These are phyloP conservation scores for Diaporthe nobilis DNA, from an alignment of 2,329 filamentous ascomycete genomes.

Conservation along the genomic window DNA sequence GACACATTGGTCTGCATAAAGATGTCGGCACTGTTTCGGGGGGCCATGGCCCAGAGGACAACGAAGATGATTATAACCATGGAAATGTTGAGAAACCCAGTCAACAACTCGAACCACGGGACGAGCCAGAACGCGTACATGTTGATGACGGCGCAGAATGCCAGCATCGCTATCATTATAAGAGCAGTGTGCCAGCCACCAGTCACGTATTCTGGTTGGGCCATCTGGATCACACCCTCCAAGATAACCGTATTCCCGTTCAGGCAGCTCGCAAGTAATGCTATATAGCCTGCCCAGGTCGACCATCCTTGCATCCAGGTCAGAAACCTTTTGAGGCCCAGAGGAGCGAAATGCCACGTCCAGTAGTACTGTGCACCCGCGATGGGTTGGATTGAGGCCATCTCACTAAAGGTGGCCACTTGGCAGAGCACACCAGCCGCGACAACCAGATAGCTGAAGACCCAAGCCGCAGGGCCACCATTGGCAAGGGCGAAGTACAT, in stretches of 20 bases:
- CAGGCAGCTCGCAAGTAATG: slow-evolving; percentile 51
- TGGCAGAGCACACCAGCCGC: slow-evolving; percentile 50
- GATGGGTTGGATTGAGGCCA: slow-evolving; percentile 56
- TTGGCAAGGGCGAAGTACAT: slow-evolving; percentile 49
- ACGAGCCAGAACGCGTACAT: slow-evolving; percentile 55
- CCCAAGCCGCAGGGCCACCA: slow-evolving; percentile 50
- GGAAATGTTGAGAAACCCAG: slow-evolving; percentile 49
- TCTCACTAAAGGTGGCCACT: slow-evolving; percentile 54
- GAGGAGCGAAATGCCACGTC: slow-evolving; percentile 48
- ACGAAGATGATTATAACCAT: slow-evolving; percentile 37
- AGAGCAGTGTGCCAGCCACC: slow-evolving; percentile 54
- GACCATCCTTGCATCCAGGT: slow-evolving; percentile 52
- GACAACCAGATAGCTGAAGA: slow-evolving; percentile 51
- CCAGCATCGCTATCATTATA: slow-evolving; percentile 52
- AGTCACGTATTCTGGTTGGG: slow-evolving; percentile 32
- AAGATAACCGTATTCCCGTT: slow-evolving; percentile 46
- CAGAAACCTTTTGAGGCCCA: background rate
- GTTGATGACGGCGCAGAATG: slow-evolving; percentile 47
- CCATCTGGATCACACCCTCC: slow-evolving; percentile 38
- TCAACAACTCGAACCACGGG: slow-evolving; percentile 55
- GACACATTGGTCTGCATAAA: slow-evolving; percentile 27
- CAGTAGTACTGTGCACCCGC: slow-evolving; percentile 60
- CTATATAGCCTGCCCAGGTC: slow-evolving; percentile 58
- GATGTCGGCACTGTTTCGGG: slow-evolving; percentile 31
- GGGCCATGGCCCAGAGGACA: slow-evolving; percentile 36